phyloP scores from a whole-genome alignment of 1,139 yeast species.

The Zygosaccharomyces sapae region DNA sequence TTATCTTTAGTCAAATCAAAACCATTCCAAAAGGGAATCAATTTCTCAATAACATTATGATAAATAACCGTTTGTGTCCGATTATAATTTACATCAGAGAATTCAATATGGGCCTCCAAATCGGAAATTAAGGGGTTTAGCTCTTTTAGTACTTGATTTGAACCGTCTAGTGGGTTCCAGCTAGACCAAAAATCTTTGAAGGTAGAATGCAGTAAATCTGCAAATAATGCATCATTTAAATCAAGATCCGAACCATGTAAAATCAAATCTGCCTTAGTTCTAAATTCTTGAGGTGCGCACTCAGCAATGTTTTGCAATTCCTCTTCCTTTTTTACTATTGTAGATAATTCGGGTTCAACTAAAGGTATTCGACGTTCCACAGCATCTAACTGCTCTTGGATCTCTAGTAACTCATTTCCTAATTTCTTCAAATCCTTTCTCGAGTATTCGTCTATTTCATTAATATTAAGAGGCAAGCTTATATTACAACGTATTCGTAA shows the following conservation, averaged over 20 bases:
- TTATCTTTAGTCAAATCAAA: constrained; percentile 13
- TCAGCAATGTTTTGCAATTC: constrained; percentile 6
- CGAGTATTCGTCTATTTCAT: not conserved
- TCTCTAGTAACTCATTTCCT: not conserved
- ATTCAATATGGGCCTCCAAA: constrained; percentile 25
- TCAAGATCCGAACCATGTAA: constrained; percentile 14
- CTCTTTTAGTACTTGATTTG: constrained; percentile 5
- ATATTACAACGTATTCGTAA: constrained; percentile 3
- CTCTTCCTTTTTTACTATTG: constrained; percentile 7
- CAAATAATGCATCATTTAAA: constrained; percentile 15
- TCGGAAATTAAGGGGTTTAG: constrained; percentile 13
- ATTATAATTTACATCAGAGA: constrained; percentile 18
- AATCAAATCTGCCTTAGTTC: constrained; percentile 7
- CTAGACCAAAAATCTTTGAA: not conserved
- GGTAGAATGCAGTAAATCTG: constrained; percentile 9
- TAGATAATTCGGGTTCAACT: constrained; percentile 7
- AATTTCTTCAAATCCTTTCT: constrained; percentile 5
- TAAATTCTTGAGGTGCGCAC: not conserved
- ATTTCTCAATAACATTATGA: constrained; percentile 13
- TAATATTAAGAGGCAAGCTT: constrained; percentile 4
- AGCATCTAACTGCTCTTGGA: constrained; percentile 1
- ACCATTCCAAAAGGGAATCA: constrained; percentile 15
- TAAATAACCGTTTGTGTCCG: constrained; percentile 28
- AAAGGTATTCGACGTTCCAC: constrained; percentile 8
- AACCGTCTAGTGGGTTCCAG: constrained; percentile 6